Conservation (phyloP, 495 filamentous ascomycete species). For the Aspergillus leporis region DNA sequence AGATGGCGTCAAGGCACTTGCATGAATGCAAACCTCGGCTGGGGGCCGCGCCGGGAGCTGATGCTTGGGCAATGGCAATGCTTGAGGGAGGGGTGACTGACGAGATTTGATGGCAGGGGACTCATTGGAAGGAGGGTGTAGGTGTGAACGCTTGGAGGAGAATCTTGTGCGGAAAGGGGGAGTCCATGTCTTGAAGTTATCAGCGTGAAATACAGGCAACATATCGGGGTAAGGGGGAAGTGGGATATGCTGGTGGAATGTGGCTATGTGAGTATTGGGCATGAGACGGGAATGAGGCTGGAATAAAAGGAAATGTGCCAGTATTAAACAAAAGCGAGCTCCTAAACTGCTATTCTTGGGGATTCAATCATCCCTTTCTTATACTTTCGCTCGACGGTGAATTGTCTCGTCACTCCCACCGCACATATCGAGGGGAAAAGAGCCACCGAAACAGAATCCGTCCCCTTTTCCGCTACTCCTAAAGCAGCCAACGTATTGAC, state of each 20-base stretch:
- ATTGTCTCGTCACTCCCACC: background rate
- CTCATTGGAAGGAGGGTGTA: conserved; percentile 2
- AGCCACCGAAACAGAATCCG: background rate
- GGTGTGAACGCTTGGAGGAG: background rate
- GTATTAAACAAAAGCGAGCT: background rate
- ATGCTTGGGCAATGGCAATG: conserved; percentile 20
- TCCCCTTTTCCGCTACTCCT: background rate
- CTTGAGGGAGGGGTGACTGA: conserved; percentile 8
- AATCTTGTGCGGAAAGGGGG: conserved; percentile 7
- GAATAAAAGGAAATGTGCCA: background rate
- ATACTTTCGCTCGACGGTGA: conserved; percentile 3
- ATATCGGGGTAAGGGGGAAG: conserved; percentile 4
- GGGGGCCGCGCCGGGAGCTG: conserved; percentile 22
- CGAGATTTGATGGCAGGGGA: conserved; percentile 8
- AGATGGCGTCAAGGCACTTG: conserved; percentile 9
- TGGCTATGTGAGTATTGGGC: background rate
- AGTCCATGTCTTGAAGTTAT: conserved; percentile 18
- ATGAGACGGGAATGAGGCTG: conserved; percentile 5
- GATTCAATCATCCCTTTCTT: background rate
- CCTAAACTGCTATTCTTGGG: conserved; percentile 1
- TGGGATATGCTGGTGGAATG: conserved; percentile 1
- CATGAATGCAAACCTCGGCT: conserved; percentile 21
- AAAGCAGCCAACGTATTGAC: background rate
- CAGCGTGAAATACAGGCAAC: conserved; percentile 13
- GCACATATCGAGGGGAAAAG: background rate